These are phyloP conservation scores for Collybia mongolica DNA, from an alignment of 768 basidiomycete genomes.

Conservation along the genomic window DNA sequence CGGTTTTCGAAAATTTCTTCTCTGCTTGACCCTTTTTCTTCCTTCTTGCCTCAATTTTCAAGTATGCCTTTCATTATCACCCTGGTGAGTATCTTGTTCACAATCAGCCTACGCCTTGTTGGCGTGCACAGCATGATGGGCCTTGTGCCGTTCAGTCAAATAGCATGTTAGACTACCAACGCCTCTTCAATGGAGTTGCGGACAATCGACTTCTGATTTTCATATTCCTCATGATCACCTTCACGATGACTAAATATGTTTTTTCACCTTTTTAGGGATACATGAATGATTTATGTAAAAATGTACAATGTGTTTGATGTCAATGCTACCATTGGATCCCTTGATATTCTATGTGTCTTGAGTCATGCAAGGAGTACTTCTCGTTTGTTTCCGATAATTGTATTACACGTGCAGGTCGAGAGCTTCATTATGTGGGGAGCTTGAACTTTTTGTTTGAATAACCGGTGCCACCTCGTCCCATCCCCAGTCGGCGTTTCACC, in stretches of 20 bases:
- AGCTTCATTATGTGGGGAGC: slow-evolving; percentile 33
- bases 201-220: slow-evolving; percentile 36
- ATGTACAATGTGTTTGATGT: not conserved
- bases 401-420: too few species aligned
- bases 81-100: slow-evolving; percentile 15
- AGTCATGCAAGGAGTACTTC: too few species aligned
- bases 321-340: not conserved
- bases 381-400: too few species aligned
- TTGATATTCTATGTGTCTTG: too few species aligned
- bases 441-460: slow-evolving; percentile 76
- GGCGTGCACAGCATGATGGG: slow-evolving; percentile 30
- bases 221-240: not conserved
- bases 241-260: not conserved
- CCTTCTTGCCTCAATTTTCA: slow-evolving; percentile 1
- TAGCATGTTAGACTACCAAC: slow-evolving; percentile 56
- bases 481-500: slow-evolving; percentile 59
- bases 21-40: not conserved
- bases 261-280: not conserved
- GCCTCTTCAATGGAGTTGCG: slow-evolving; percentile 35
- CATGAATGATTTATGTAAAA: not conserved
- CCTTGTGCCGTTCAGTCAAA: slow-evolving; percentile 34
- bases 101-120: not conserved
- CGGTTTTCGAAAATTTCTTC: too few species aligned
- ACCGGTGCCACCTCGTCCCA: slow-evolving; percentile 49
- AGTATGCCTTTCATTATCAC: not conserved